These are phyloP conservation scores for Aaosphaeria pasadenensis DNA, from an alignment of 2,329 filamentous ascomycete genomes.

Conservation along the genomic window DNA sequence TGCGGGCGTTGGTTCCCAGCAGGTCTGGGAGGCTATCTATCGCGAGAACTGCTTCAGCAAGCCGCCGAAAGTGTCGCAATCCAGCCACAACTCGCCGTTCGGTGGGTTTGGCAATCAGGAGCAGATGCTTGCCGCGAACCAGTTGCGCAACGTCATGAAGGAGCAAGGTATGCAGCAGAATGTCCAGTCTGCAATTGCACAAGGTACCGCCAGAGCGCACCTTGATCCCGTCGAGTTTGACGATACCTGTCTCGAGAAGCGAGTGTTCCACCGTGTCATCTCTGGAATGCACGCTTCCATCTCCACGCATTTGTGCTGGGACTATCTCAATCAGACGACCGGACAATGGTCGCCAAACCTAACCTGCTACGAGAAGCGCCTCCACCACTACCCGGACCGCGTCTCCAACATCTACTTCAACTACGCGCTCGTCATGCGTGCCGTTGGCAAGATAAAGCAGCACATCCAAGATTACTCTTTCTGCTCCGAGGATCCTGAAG, in stretches of 20 bases:
- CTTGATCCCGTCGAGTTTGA: constrained; percentile 71
- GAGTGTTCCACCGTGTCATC: constrained; percentile 94
- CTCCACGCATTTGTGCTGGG: constrained; percentile 92
- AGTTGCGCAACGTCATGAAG: constrained; percentile 60
- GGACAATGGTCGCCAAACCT: constrained; percentile 91
- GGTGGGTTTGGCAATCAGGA: constrained; percentile 43
- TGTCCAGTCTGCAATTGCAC: constrained; percentile 54
- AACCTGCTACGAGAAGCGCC: constrained; percentile 80
- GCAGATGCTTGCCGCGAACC: constrained; percentile 55
- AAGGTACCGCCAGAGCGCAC: constrained; percentile 55
- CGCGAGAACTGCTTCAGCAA: constrained; percentile 90
- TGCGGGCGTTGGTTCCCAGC: constrained; percentile 74
- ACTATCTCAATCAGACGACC: constrained; percentile 92
- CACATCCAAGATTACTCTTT: constrained; percentile 84
- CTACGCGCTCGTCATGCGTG: constrained; percentile 90
- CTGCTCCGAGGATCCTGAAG: constrained; percentile 78
- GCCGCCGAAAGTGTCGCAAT: constrained; percentile 33
- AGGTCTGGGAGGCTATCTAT: constrained; percentile 97
- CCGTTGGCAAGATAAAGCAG: constrained; percentile 83
- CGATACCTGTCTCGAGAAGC: constrained; percentile 94
- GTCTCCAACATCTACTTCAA: constrained; percentile 99
- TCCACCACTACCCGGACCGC: constrained; percentile 81
- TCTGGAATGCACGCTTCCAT: constrained; percentile 99
- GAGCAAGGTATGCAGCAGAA: constrained; percentile 61
- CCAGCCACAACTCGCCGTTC: constrained; percentile 33